Conservation (phyloP, 2,329 filamentous ascomycete species). For the Aspergillus proliferans region DNA sequence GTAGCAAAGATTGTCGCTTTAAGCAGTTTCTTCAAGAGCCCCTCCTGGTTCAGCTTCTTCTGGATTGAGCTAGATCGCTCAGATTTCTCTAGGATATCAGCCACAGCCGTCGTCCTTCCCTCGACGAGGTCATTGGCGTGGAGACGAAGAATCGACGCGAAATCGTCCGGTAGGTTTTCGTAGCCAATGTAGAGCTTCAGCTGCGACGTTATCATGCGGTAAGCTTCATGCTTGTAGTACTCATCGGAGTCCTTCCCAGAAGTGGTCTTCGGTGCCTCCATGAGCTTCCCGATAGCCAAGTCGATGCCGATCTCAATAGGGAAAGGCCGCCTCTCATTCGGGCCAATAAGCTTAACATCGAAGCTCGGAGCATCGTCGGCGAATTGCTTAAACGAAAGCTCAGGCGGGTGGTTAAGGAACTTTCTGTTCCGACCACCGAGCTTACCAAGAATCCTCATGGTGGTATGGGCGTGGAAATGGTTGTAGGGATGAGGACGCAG, state of each 20-base stretch:
- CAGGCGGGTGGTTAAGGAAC: conserved; percentile 83
- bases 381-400: conserved; percentile 75
- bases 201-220: conserved; percentile 80
- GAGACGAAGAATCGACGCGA: conserved; percentile 74
- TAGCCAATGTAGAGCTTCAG: conserved; percentile 84
- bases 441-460: conserved; percentile 94
- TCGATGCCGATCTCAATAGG: conserved; percentile 82
- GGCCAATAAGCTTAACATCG: conserved; percentile 81
- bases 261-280: conserved; percentile 64
- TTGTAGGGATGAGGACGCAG: conserved; percentile 89
- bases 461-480: conserved; percentile 96
- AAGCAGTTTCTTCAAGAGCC: conserved; percentile 74
- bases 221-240: conserved; percentile 90
- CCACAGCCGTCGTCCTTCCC: conserved; percentile 65
- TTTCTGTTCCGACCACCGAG: conserved; percentile 91
- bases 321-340: conserved; percentile 81
- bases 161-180: conserved; percentile 82
- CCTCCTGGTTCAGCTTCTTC: conserved; percentile 81
- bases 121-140: conserved; percentile 80
- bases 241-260: conserved; percentile 59
- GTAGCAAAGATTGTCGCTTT: conserved; percentile 83
- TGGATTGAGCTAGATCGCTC: conserved; percentile 75
- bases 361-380: conserved; percentile 84
- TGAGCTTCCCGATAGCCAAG: conserved; percentile 78
- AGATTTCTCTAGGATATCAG: conserved; percentile 62